These are phyloP conservation scores for Venturiaceae sp. DNA, from an alignment of 2,329 filamentous ascomycete species.

Conservation along the genomic window DNA sequence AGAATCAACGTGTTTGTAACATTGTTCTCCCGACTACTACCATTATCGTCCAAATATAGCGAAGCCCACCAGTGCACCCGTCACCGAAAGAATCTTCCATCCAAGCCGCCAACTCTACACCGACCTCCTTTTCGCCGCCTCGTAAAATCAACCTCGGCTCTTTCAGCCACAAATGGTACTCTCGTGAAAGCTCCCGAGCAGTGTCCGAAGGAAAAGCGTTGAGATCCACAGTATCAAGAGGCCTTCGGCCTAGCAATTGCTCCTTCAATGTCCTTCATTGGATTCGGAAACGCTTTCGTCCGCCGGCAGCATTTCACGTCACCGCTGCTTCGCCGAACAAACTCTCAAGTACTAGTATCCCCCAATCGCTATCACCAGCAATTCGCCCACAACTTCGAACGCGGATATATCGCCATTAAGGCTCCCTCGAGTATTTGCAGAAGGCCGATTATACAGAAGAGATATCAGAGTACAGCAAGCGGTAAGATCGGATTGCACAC, in stretches of 20 bases:
- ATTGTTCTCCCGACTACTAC: too few relatives aligned
- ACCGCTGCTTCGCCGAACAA: background rate
- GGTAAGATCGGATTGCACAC: background rate
- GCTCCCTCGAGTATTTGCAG: background rate
- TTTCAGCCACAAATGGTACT: background rate
- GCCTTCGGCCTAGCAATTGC: background rate
- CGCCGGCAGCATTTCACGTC: background rate
- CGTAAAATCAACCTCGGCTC: background rate
- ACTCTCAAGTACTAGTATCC: background rate
- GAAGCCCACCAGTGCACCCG: too few relatives aligned
- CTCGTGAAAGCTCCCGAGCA: background rate
- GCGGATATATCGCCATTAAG: background rate
- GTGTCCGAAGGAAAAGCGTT: background rate
- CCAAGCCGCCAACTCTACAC: background rate
- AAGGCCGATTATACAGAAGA: background rate
- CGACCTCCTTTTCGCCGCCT: background rate
- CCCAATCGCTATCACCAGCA: background rate
- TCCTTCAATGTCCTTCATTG: constrained; percentile 1
- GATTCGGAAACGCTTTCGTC: background rate
- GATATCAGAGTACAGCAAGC: background rate
- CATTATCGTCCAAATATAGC: background rate
- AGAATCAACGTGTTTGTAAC: too few relatives aligned
- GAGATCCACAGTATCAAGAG: background rate
- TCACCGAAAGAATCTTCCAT: background rate
- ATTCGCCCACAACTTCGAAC: background rate